Conservation (phyloP, 345 rosid species). For the Salix arbutifolia region DNA sequence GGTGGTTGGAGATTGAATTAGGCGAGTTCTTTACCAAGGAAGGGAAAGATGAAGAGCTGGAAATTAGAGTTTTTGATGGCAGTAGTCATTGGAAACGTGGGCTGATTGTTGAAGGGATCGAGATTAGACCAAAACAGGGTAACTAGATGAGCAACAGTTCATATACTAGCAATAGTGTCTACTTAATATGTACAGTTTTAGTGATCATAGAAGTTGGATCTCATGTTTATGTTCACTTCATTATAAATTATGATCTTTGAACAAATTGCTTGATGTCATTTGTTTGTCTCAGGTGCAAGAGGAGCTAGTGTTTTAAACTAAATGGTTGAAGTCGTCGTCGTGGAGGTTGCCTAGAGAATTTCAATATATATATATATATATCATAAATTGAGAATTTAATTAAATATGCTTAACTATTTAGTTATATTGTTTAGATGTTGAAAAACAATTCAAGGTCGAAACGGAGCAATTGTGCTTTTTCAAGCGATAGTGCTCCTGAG, state of each 20-base stretch:
- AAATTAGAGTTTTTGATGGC: conserved; percentile 15
- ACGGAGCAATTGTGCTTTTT: too few relatives aligned
- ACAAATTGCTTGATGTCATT: neutral
- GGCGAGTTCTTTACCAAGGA: conserved; percentile 16
- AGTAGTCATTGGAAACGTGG: conserved; percentile 11
- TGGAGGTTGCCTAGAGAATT: too few relatives aligned
- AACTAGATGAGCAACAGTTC: neutral
- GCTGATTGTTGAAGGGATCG: conserved; percentile 36
- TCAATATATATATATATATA: too few relatives aligned
- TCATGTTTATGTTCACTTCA: neutral
- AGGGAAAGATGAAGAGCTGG: conserved; percentile 17
- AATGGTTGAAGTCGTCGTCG: too few relatives aligned
- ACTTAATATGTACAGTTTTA: neutral
- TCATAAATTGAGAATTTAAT: too few relatives aligned
- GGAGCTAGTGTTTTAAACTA: too few relatives aligned
- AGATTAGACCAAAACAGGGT: conserved; percentile 32
- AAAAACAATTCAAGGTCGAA: too few relatives aligned
- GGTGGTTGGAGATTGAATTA: conserved; percentile 35
- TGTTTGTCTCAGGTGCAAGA: conserved; percentile 48
- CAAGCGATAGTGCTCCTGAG: too few relatives aligned
- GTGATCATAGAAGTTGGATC: neutral
- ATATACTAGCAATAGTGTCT: neutral
- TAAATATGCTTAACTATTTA: too few relatives aligned
- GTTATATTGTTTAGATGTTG: too few relatives aligned
- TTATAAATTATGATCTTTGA: neutral